Percentiles rank a stretch among this genome's conserved stretches.
Conservation (phyloP, 345 rosid species). For the Brassica juncea region DNA sequence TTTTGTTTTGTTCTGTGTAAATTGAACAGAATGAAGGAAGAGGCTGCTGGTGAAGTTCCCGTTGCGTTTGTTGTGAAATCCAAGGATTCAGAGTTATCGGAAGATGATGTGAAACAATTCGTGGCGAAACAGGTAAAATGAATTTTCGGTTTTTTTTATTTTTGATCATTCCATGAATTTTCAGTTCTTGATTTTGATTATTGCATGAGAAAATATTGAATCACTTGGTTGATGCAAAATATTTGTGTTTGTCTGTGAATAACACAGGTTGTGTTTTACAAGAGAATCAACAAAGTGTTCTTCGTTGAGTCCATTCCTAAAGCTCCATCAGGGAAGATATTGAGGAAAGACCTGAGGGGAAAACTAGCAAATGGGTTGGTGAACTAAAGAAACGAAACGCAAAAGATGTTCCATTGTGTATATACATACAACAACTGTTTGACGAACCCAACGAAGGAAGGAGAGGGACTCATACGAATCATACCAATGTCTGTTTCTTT, state of each 20-base stretch:
- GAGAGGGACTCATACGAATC: slow-evolving; percentile 4
- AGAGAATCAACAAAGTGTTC: slow-evolving; percentile 54
- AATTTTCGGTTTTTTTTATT: background rate
- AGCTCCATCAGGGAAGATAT: slow-evolving; percentile 73
- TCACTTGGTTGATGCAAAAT: background rate
- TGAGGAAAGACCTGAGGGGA: slow-evolving; percentile 64
- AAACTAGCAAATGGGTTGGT: background rate
- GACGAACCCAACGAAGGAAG: slow-evolving; percentile 3
- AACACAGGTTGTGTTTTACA: slow-evolving; percentile 37
- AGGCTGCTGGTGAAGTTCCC: slow-evolving; percentile 81
- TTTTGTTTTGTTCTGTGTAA: background rate
- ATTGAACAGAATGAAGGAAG: slow-evolving; percentile 70
- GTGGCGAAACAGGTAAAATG: slow-evolving; percentile 68
- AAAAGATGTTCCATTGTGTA: slow-evolving; percentile 27
- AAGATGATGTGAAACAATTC: slow-evolving; percentile 66
- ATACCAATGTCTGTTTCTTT: background rate
- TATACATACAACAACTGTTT: slow-evolving; percentile 28
- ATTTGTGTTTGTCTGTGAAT: background rate
- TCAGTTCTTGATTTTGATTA: background rate
- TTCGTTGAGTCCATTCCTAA: slow-evolving; percentile 65
- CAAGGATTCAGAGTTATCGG: slow-evolving; percentile 58
- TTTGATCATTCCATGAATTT: background rate
- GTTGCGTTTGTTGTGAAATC: slow-evolving; percentile 76
- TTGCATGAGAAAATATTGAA: background rate
- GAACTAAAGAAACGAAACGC: background rate